Evolutionary conservation across 2,329 filamentous ascomycete genomes (phyloP), one percentile per base, ranked within the genome.

Genomic region (Zymoseptoria ardabiliae): DNA sequence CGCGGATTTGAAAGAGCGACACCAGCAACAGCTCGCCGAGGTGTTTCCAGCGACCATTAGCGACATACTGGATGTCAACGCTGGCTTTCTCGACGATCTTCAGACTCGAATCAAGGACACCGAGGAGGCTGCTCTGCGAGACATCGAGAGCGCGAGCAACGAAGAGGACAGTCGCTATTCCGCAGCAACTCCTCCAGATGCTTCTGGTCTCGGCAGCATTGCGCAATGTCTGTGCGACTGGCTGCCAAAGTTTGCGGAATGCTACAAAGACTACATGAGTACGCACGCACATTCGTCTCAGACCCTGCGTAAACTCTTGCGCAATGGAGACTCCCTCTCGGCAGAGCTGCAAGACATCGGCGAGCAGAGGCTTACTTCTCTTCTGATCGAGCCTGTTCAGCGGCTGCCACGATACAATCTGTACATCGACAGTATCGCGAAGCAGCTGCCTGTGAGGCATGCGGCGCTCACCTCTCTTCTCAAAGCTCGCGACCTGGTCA

Each of bases 341-440:
- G 87, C 88, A 66, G 81, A 89, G 52, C 85, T 97, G 2, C 85
- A 90, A 56, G 85, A 92, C 64, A 88, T 88, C 2, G 93, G 94
- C 58, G 94, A 97, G 73, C 94, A 99, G 76, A 84, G 86, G 59
- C 82, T 97, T 57, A 91, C 90, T 54, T 97, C 94, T 3, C 83
- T 94, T 63, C 82, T 99, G 57, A 99, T 99, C 72, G 94, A 99
- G 74, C 94, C 94, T 2, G 92, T 99, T 0, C 94, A 99, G 74
- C 84, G 94, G 56, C 81, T 99, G 56, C 94, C 94, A 23, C 87
- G 94, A 23, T 99, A 99, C 76, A 97, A 91, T 69, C 80, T 99
- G 41, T 88, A 97, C 70, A 97, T 99, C 68, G 94, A 99, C 76
- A 92, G 95, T 69, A 97, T 99, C 70, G 84, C 94, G 53, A 86